Percentiles rank a stretch among this genome's conserved stretches.
Evolutionary conservation across 2,329 filamentous ascomycete genomes (phyloP).

Genomic region (Blastomyces parvus): DNA sequence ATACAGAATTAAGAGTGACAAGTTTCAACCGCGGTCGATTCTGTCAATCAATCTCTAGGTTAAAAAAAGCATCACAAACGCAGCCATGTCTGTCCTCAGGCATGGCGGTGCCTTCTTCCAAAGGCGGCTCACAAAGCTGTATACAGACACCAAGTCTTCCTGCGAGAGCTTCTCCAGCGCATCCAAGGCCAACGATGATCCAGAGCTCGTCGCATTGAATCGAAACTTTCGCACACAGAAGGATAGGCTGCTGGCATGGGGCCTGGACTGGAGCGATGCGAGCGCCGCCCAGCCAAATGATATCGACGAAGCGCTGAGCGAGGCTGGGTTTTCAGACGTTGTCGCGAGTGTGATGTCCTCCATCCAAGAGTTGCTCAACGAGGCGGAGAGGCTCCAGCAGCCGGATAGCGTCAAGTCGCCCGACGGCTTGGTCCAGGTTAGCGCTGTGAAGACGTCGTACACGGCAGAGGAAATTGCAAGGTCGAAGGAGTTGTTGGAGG

Average conservation of each 20-base stretch:
- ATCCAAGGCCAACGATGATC: conserved; percentile 41
- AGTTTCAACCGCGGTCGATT: neutral
- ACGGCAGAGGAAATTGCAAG: conserved; percentile 44
- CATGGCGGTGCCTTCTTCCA: conserved; percentile 38
- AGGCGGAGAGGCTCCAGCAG: conserved; percentile 50
- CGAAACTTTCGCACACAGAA: conserved; percentile 55
- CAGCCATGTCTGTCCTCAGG: conserved; percentile 38
- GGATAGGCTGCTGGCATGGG: conserved; percentile 55
- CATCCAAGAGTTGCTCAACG: conserved; percentile 53
- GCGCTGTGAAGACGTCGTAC: conserved; percentile 37
- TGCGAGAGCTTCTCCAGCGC: conserved; percentile 46
- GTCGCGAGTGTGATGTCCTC: conserved; percentile 56
- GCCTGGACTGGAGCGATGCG: conserved; percentile 56
- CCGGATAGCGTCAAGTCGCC: conserved; percentile 30
- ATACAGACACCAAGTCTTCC: conserved; percentile 55
- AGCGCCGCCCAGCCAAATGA: conserved; percentile 47
- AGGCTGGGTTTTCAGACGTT: conserved; percentile 54
- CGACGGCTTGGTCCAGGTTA: conserved; percentile 29
- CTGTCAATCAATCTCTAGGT: neutral
- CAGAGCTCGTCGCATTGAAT: conserved; percentile 48
- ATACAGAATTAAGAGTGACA: neutral
- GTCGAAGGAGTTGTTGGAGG: conserved; percentile 50
- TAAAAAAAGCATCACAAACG: neutral
- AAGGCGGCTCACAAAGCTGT: conserved; percentile 49
- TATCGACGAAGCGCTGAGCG: conserved; percentile 54